phyloP scores from a whole-genome alignment of 1,284 basidiomycete genomes.

The Mycosarcoma maydis region DNA sequence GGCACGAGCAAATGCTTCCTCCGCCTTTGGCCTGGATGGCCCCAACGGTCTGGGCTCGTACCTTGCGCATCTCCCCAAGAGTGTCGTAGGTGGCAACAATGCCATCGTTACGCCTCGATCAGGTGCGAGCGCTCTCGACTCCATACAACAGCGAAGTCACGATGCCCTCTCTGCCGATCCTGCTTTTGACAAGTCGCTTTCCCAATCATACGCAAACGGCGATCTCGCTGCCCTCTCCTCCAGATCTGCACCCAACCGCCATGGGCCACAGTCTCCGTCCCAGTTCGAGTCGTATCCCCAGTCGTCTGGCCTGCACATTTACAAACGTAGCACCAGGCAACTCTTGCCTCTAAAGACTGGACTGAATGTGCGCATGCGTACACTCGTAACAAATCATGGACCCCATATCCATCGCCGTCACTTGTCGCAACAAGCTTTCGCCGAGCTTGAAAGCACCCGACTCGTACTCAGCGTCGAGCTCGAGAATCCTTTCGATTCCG shows the following conservation, averaged over 20 bases:
- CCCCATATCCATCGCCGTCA: conserved; percentile 10
- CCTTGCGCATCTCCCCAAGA: conserved; percentile 31
- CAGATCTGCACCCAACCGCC: neutral
- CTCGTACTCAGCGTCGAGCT: conserved; percentile 52
- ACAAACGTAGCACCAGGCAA: conserved; percentile 39
- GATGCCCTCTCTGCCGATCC: conserved; percentile 9
- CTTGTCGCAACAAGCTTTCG: neutral
- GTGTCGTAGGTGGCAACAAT: conserved; percentile 34
- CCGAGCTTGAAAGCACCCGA: conserved; percentile 15
- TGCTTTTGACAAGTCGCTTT: neutral
- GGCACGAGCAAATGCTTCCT: conserved; percentile 24
- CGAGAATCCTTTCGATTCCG: conserved; percentile 37
- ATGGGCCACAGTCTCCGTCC: neutral
- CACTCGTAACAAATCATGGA: conserved; percentile 29
- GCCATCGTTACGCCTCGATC: conserved; percentile 45
- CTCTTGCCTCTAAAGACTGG: conserved; percentile 37
- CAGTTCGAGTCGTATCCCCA: neutral
- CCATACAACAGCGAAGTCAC: conserved; percentile 23
- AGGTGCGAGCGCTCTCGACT: conserved; percentile 22
- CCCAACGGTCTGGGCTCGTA: conserved; percentile 38
- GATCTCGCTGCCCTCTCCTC: conserved; percentile 24
- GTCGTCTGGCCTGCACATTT: conserved; percentile 19
- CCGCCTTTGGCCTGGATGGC: conserved; percentile 39
- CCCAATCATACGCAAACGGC: conserved; percentile 28
- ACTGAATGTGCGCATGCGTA: conserved; percentile 51